Percentiles rank a stretch among this genome's conserved stretches.
Evolutionary conservation across 2,329 filamentous ascomycete genomes (phyloP).

Genomic region (Neofusicoccum cordaticola): DNA sequence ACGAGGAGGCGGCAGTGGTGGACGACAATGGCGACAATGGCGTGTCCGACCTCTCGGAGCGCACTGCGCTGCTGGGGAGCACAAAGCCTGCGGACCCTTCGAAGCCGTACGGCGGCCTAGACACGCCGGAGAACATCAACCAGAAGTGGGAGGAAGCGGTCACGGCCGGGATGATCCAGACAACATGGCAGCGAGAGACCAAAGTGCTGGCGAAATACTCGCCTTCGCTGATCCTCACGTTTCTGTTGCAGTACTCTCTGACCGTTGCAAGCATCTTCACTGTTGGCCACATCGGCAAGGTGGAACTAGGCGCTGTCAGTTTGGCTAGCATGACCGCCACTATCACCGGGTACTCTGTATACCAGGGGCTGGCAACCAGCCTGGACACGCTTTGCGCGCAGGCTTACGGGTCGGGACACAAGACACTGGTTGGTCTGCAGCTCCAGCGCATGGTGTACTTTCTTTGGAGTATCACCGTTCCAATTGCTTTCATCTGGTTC

Average conservation of each 20-base stretch:
- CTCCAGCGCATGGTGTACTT: conserved; percentile 80
- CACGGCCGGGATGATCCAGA: conserved; percentile 74
- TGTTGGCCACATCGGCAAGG: conserved; percentile 49
- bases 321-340: conserved; percentile 53
- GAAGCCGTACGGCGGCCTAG: conserved; percentile 46
- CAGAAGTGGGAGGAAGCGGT: conserved; percentile 66
- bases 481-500: conserved; percentile 70
- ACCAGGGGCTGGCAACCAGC: conserved; percentile 67
- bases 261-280: conserved; percentile 49
- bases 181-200: conserved; percentile 86
- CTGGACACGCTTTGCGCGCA: conserved; percentile 92
- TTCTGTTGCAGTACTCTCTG: conserved; percentile 48
- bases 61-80: conserved; percentile 46
- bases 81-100: conserved; percentile 30
- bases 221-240: conserved; percentile 45
- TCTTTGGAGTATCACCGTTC: conserved; percentile 67
- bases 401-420: conserved; percentile 88
- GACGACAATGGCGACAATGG: conserved; percentile 15
- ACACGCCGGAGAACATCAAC: conserved; percentile 50
- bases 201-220: conserved; percentile 66
- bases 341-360: conserved; percentile 52
- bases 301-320: conserved; percentile 48
- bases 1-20: conserved; percentile 28
- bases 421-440: conserved; percentile 81
- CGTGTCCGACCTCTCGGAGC: conserved; percentile 37